Conservation (phyloP, 2,329 filamentous ascomycete species). For the Penicillium oxalicum region DNA sequence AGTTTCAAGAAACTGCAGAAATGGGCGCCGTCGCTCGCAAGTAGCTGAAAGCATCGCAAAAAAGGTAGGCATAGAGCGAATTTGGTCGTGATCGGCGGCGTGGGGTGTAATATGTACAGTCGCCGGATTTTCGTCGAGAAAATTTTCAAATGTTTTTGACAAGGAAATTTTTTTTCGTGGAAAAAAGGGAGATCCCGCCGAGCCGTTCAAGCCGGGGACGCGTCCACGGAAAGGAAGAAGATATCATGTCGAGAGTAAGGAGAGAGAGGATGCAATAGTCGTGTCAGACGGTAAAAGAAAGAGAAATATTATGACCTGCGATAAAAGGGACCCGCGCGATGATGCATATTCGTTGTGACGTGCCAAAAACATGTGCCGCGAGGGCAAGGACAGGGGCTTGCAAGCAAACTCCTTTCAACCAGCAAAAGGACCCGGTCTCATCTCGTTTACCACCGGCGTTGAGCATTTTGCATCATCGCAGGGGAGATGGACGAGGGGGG, state of each 20-base stretch:
- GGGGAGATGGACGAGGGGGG: constrained; percentile 70
- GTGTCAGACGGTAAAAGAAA: constrained; percentile 25
- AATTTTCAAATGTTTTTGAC: constrained; percentile 24
- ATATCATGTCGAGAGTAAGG: constrained; percentile 9
- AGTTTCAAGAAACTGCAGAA: constrained; percentile 27
- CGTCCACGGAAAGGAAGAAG: too few relatives aligned
- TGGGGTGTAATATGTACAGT: constrained; percentile 31
- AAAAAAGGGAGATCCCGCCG: neutral
- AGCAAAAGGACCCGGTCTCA: constrained; percentile 14
- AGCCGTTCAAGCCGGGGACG: neutral
- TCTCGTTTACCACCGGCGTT: constrained; percentile 37
- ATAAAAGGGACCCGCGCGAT: constrained; percentile 30
- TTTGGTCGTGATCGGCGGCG: constrained; percentile 31
- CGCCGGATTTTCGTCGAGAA: constrained; percentile 21
- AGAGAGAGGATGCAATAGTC: constrained; percentile 22
- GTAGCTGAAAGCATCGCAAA: constrained; percentile 32
- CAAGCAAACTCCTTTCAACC: constrained; percentile 16
- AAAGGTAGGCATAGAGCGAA: constrained; percentile 30
- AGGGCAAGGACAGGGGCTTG: constrained; percentile 16
- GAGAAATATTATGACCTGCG: constrained; percentile 32
- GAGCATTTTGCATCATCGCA: constrained; percentile 53
- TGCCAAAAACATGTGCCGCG: constrained; percentile 29
- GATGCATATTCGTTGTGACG: constrained; percentile 32
- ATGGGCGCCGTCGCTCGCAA: constrained; percentile 39
- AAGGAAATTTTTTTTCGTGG: constrained; percentile 12